Evolutionary conservation across 2,329 filamentous ascomycete species (phyloP).

Genomic region (Huntiella savannae): DNA sequence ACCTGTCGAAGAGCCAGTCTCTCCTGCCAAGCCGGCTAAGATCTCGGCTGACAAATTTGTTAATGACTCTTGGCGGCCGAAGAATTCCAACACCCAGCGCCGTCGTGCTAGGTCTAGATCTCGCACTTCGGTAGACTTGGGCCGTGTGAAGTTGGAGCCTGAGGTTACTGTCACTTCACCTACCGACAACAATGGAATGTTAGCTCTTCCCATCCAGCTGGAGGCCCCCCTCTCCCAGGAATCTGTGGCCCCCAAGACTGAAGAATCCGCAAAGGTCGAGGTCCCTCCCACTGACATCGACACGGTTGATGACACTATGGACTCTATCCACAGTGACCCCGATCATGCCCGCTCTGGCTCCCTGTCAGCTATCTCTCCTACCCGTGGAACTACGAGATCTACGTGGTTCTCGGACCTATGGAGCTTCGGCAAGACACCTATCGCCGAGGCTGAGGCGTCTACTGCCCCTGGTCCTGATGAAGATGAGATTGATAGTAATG

Average conservation of each 20-base stretch:
- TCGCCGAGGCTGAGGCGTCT: not conserved
- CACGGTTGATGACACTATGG: not conserved
- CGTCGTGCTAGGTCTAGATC: constrained; percentile 6
- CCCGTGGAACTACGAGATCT: not conserved
- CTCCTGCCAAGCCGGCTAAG: not conserved
- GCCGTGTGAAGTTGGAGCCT: not conserved
- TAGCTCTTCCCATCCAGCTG: not conserved
- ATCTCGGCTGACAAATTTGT: constrained; percentile 4
- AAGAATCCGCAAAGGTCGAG: not conserved
- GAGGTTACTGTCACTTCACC: constrained; percentile 4
- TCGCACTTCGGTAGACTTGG: not conserved
- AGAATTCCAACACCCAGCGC: constrained; percentile 1
- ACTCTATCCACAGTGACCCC: not conserved
- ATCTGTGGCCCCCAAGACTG: not conserved
- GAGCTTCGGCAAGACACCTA: not conserved
- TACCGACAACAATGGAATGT: constrained; percentile 4
- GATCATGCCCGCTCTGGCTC: not conserved
- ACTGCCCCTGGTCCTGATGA: not conserved
- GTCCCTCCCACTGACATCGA: not conserved
- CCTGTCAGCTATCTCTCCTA: constrained; percentile 1
- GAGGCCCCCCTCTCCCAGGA: not conserved
- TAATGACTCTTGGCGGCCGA: constrained; percentile 9
- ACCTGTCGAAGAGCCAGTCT: too few species aligned
- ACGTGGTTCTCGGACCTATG: not conserved
- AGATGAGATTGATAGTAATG: constrained; percentile 1